A percentile compares a stretch with the other conserved stretches of the same genome.
Evolutionary conservation across 352 stramenopile species (phyloP).

Genomic region (Globisporangium irregulare): DNA sequence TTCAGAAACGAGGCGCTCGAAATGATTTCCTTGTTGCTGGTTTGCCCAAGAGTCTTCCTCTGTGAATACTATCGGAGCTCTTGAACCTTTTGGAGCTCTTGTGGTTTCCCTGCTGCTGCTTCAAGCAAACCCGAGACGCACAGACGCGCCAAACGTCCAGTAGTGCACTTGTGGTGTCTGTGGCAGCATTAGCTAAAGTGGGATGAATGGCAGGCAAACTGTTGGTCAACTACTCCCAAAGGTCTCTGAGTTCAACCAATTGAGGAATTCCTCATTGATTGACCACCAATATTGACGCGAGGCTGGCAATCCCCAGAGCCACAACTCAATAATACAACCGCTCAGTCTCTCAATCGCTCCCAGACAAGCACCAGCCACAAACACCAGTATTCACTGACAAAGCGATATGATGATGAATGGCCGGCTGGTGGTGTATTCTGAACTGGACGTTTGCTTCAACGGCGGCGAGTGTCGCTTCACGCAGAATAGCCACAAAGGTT

Average conservation of each 20-base stretch:
- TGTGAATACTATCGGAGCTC: neutral
- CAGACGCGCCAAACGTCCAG: neutral
- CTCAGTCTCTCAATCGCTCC: neutral
- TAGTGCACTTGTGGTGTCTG: neutral
- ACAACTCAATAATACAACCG: neutral
- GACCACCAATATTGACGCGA: no score
- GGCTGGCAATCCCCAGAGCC: neutral
- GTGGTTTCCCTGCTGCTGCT: neutral
- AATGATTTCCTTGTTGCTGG: neutral
- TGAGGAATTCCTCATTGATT: neutral
- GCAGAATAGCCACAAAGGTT: neutral
- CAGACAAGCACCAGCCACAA: neutral
- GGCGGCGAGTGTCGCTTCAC: no score
- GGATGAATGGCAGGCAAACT: neutral
- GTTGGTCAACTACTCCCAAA: neutral
- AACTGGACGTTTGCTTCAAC: neutral
- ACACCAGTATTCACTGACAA: neutral
- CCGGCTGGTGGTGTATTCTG: neutral
- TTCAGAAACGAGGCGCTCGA: neutral
- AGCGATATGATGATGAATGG: neutral
- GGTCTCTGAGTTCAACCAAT: neutral
- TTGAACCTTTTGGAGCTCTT: neutral
- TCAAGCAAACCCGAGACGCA: neutral
- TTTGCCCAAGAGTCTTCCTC: neutral
- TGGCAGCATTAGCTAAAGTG: constrained; percentile 8